A percentile compares a stretch with the other conserved stretches of the same genome.
Conservation (phyloP, 148 eudicot genomes). For the Silene latifolia region DNA sequence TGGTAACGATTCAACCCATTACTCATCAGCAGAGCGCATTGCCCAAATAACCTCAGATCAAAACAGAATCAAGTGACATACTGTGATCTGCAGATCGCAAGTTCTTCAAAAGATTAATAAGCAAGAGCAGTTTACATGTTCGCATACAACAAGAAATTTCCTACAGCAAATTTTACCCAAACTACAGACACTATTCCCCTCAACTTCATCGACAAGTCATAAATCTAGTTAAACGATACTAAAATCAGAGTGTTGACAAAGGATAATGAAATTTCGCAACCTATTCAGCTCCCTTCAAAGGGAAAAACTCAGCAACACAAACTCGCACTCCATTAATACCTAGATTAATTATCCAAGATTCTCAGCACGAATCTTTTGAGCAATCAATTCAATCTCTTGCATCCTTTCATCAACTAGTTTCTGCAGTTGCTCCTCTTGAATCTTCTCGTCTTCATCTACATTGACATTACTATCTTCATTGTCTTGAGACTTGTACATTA, state of each 20-base stretch:
- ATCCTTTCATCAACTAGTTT: slow-evolving; percentile 69
- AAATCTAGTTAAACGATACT: background rate
- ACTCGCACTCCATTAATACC: background rate
- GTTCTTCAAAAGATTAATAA: background rate
- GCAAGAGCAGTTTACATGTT: background rate
- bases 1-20: background rate
- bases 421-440: slow-evolving; percentile 59
- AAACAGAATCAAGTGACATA: background rate
- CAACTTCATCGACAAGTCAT: background rate
- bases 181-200: background rate
- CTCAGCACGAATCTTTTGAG: slow-evolving; percentile 46
- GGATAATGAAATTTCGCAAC: background rate
- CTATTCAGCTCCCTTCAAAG: background rate
- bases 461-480: slow-evolving; percentile 39
- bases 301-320: background rate
- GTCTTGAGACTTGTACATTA: slow-evolving; percentile 58
- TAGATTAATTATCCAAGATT: slow-evolving; percentile 2
- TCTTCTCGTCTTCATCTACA: slow-evolving; percentile 48
- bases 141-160: background rate
- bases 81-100: background rate
- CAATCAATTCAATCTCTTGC: slow-evolving; percentile 45
- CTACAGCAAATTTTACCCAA: background rate
- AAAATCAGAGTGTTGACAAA: background rate
- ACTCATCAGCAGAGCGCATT: background rate
- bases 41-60: background rate